These are phyloP conservation scores for Metschnikowia anglica DNA, from an alignment of 805 yeast species.

Conservation along the genomic window DNA sequence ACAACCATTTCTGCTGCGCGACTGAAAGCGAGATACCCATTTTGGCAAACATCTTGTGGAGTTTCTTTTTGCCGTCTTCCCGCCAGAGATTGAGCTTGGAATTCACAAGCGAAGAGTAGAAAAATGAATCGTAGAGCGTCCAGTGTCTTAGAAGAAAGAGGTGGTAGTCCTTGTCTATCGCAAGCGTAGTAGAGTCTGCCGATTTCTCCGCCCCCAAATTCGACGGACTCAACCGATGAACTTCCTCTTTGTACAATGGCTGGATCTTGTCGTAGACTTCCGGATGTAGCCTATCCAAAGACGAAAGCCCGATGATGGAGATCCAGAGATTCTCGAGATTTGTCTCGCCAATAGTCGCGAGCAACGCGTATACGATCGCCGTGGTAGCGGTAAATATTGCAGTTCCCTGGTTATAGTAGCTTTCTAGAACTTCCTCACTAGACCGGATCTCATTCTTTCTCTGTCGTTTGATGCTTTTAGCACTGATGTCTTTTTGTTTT, in stretches of 20 bases:
- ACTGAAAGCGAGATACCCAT: slow-evolving; percentile 91
- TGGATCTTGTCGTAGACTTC: slow-evolving; percentile 68
- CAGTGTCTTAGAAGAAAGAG: slow-evolving; percentile 87
- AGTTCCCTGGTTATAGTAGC: slow-evolving; percentile 83
- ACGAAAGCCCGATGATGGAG: slow-evolving; percentile 82
- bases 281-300: slow-evolving; percentile 72
- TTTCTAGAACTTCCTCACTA: slow-evolving; percentile 59
- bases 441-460: slow-evolving; percentile 39
- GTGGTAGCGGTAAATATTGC: slow-evolving; percentile 73
- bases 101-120: slow-evolving; percentile 87
- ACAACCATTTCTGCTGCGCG: slow-evolving; percentile 92
- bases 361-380: slow-evolving; percentile 73
- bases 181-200: slow-evolving; percentile 47
- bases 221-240: slow-evolving; percentile 59
- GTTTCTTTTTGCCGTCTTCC: slow-evolving; percentile 81
- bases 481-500: slow-evolving; percentile 4
- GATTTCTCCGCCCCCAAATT: slow-evolving; percentile 29
- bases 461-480: slow-evolving; percentile 15
- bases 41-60: slow-evolving; percentile 89
- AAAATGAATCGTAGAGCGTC: slow-evolving; percentile 87
- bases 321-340: slow-evolving; percentile 73
- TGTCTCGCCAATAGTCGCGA: slow-evolving; percentile 83
- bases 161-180: slow-evolving; percentile 79
- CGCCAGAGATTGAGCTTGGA: slow-evolving; percentile 87
- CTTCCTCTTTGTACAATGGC: slow-evolving; percentile 81